Base-by-base conservation (phyloP, 371 early-diverging fungal species). In the Batkoa obscura region DNA sequence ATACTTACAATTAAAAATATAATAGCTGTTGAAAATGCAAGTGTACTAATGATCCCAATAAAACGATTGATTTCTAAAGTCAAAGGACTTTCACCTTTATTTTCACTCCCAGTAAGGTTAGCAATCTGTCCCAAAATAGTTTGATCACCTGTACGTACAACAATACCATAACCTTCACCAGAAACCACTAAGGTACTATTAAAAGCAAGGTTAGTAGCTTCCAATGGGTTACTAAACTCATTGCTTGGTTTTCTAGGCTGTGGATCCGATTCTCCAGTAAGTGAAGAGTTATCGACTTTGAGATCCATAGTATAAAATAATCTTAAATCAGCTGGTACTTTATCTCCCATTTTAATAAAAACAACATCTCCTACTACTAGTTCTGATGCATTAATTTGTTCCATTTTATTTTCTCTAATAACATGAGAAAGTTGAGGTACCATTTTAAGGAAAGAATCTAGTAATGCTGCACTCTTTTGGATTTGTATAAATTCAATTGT, bases 51-150 rank as follows among this genome's bases (percentile, higher is more conserved):
- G 45, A 81, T 79, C 61, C 80, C 76, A 60, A 92, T 89, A 73
- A 90, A 90, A 43, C 64, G 64, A 36, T 81, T 70, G 59, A 91
- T 89, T 61, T 91, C 90, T 42, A 61, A 62, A 10, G 84, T 74
- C 23, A 90, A 67, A 1, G 90, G 90, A 13, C 80, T 80, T 36
- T 66, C 63, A 32, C 69, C 66, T 64, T 79, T 74, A 43, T 78
- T 69, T 70, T 90, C 87, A 42, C 72, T 73, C 0, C 79, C 71
- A 2, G 91, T 86, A 60, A 94, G 57, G n/a, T 78, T 78, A 23
- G 94, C 95, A 62, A 94, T 94, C 63, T 91, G 90, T 33, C 95
- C 94, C 58, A 95, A 70, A 13, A 94, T 86, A 3, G 94, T 96
- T 60, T 67, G 63, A 66, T 92, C 91, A 52, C 95, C 96, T 5